Conservation (phyloP, 1,284 basidiomycete species). For the Erythrobasidium hasegawianum region DNA sequence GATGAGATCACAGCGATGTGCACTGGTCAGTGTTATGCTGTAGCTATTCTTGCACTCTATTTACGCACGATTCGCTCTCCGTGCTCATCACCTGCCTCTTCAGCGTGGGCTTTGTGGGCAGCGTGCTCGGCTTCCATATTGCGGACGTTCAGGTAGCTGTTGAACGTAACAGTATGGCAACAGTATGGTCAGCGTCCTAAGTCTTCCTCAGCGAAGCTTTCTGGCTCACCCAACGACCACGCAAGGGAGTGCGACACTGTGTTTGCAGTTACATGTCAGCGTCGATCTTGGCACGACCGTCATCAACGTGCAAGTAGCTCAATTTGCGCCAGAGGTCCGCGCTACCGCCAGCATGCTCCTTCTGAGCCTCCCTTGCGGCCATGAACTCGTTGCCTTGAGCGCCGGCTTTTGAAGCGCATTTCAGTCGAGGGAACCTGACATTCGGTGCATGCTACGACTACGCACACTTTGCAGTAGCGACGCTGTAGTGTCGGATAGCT, state of each 20-base stretch:
- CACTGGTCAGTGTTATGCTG: not conserved
- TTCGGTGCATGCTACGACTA: not conserved
- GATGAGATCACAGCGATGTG: not conserved
- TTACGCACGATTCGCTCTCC: constrained; percentile 59
- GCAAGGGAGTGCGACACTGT: constrained; percentile 25
- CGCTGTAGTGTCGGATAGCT: constrained; percentile 26
- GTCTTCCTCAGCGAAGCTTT: not conserved
- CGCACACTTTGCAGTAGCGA: constrained; percentile 24
- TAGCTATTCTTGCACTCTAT: no score
- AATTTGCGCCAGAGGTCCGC: constrained; percentile 32
- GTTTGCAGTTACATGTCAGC: no score
- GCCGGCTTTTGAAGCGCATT: no score
- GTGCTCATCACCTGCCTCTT: constrained; percentile 65
- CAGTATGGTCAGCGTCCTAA: not conserved
- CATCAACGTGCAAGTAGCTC: no score
- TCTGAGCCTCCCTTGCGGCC: constrained; percentile 27
- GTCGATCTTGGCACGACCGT: no score
- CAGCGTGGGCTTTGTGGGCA: constrained; percentile 66
- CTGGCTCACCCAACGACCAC: constrained; percentile 12
- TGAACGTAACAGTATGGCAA: not conserved
- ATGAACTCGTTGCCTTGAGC: constrained; percentile 26
- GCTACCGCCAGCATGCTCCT: constrained; percentile 28
- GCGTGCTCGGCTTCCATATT: constrained; percentile 57
- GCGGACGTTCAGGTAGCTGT: constrained; percentile 2
- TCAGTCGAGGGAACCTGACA: not conserved